A percentile compares a stretch with the other conserved stretches of the same genome.
These are phyloP conservation scores for Fusarium hostae DNA, from an alignment of 2,329 filamentous ascomycete species.

Conservation along the genomic window DNA sequence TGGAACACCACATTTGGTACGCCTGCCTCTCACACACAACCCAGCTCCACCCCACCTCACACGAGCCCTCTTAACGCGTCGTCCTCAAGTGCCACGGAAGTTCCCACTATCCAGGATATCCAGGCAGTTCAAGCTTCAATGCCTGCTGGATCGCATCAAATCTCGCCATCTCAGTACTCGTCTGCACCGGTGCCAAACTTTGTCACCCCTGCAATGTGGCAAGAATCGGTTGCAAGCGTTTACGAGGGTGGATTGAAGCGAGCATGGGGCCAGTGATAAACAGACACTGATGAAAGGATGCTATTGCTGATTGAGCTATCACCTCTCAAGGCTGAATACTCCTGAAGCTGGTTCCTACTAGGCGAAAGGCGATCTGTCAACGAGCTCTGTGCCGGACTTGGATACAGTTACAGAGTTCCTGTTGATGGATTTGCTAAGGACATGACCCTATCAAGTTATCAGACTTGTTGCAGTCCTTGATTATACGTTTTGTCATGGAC, in stretches of 20 bases:
- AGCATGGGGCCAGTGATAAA: slow-evolving; percentile 60
- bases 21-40: slow-evolving; percentile 53
- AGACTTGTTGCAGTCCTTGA: background rate
- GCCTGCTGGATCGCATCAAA: slow-evolving; percentile 57
- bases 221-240: slow-evolving; percentile 75
- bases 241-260: slow-evolving; percentile 74
- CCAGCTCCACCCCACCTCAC: slow-evolving; percentile 53
- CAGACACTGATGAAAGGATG: slow-evolving; percentile 36
- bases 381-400: background rate
- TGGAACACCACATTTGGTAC: slow-evolving; percentile 96
- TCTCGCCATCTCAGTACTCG: slow-evolving; percentile 64
- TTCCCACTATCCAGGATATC: slow-evolving; percentile 64
- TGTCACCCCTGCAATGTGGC: slow-evolving; percentile 79
- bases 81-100: slow-evolving; percentile 65
- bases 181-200: slow-evolving; percentile 66
- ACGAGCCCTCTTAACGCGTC: slow-evolving; percentile 64
- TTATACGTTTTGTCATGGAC: slow-evolving; percentile 4
- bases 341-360: slow-evolving; percentile 24
- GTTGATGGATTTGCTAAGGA: background rate
- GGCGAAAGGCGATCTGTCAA: background rate
- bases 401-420: background rate
- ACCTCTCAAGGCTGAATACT: slow-evolving; percentile 10
- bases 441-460: slow-evolving; percentile 1
- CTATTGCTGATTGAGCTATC: slow-evolving; percentile 10
- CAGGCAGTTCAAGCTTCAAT: slow-evolving; percentile 59